These are phyloP conservation scores for Vitellaria paradoxa DNA, from an alignment of 179 eudicot genomes.

Conservation along the genomic window DNA sequence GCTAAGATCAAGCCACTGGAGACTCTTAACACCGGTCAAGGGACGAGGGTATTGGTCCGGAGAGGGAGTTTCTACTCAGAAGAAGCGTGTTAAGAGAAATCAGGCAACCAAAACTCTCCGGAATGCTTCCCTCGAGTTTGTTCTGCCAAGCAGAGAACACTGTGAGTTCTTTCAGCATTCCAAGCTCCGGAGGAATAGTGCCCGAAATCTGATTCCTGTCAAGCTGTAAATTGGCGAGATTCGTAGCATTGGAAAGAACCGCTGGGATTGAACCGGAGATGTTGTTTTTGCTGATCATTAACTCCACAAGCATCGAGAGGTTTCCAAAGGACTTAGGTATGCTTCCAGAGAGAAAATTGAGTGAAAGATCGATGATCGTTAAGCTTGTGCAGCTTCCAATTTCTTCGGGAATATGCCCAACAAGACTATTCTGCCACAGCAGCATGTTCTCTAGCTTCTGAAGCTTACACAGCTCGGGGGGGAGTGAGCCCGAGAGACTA, in stretches of 20 bases:
- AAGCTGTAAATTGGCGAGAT: conserved; percentile 66
- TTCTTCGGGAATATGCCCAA: conserved; percentile 73
- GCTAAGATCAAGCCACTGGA: conserved; percentile 83
- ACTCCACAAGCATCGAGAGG: conserved; percentile 52
- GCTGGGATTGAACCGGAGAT: conserved; percentile 82
- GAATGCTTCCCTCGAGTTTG: conserved; percentile 79
- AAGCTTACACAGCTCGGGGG: conserved; percentile 68
- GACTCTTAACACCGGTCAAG: conserved; percentile 62
- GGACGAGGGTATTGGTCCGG: conserved; percentile 66
- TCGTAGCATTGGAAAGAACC: conserved; percentile 59
- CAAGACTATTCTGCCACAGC: conserved; percentile 79
- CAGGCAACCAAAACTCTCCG: conserved; percentile 54
- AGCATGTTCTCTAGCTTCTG: conserved; percentile 69
- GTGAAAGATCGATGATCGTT: conserved; percentile 59
- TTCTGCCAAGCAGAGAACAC: conserved; percentile 91
- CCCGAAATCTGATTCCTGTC: conserved; percentile 86
- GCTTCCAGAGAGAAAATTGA: conserved; percentile 65
- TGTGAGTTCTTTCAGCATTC: conserved; percentile 41
- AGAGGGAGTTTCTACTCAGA: conserved; percentile 51
- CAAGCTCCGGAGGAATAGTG: conserved; percentile 67
- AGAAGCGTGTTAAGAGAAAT: conserved; percentile 57
- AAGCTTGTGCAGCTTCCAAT: conserved; percentile 69
- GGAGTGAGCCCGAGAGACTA: conserved; percentile 69
- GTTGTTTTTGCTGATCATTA: conserved; percentile 85
- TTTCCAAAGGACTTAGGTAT: conserved; percentile 69